phyloP scores from a whole-genome alignment of 345 rosid genomes.

The Salix arbutifolia region DNA sequence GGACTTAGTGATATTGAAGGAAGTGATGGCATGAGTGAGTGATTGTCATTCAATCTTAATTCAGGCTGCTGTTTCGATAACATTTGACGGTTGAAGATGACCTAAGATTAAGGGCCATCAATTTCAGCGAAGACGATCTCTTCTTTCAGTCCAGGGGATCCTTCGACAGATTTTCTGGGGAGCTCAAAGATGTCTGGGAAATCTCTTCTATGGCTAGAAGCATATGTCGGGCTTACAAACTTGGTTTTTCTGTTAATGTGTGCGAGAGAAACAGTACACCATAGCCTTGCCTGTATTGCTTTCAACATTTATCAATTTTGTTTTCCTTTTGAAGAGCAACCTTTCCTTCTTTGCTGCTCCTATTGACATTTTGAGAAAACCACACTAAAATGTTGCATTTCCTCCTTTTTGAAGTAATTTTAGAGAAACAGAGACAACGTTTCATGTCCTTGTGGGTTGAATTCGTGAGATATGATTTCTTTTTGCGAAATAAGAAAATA shows the following conservation, averaged over 20 bases:
- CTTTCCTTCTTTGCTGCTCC: not conserved
- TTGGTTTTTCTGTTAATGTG: not conserved
- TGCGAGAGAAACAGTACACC: not conserved
- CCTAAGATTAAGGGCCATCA: not conserved
- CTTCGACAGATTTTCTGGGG: not conserved
- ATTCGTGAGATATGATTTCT: not conserved
- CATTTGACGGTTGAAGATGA: not conserved
- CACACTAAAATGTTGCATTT: not conserved
- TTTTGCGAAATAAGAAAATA: not conserved
- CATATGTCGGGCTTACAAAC: not conserved
- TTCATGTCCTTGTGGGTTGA: not conserved
- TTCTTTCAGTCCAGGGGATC: not conserved
- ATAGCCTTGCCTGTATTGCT: not conserved
- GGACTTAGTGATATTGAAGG: constrained; percentile 48
- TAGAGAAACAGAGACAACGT: not conserved
- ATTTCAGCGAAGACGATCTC: not conserved
- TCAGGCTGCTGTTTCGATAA: not conserved
- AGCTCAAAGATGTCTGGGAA: not conserved
- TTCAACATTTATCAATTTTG: not conserved
- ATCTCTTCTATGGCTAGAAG: not conserved
- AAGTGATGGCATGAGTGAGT: constrained; percentile 53
- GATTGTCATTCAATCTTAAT: not conserved
- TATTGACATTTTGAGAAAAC: not conserved
- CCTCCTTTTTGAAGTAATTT: not conserved
- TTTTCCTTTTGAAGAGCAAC: not conserved